Percentiles rank a stretch among this genome's conserved stretches.
Conservation (phyloP, 768 basidiomycete species). For the Obba rivulosa region DNA sequence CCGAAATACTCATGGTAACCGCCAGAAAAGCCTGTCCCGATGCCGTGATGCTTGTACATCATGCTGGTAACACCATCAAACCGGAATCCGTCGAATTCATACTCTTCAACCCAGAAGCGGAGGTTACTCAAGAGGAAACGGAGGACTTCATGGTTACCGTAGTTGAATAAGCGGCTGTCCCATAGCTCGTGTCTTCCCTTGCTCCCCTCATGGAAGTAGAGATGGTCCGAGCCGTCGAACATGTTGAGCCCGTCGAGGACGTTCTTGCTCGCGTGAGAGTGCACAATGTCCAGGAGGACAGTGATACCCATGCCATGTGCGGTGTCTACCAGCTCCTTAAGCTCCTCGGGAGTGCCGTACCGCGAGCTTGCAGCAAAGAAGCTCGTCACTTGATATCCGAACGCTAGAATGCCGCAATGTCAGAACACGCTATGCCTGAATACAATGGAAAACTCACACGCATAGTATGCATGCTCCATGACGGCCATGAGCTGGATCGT, state of each 20-base stretch:
- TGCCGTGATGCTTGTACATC: conserved; percentile 99
- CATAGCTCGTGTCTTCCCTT: conserved; percentile 94
- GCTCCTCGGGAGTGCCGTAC: conserved; percentile 93
- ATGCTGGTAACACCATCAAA: conserved; percentile 99
- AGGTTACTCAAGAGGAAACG: conserved; percentile 94
- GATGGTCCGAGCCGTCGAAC: conserved; percentile 97
- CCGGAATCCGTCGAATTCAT: conserved; percentile 94
- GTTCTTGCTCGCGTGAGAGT: conserved; percentile 98
- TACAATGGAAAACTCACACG: conserved; percentile 52
- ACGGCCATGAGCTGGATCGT: conserved; percentile 97
- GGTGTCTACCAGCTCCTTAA: conserved; percentile 92
- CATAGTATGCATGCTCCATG: conserved; percentile 98
- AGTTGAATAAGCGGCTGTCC: conserved; percentile 98
- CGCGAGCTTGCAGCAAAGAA: conserved; percentile 97
- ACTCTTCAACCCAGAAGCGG: conserved; percentile 93
- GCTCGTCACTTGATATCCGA: conserved; percentile 96
- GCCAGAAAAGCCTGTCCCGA: conserved; percentile 95
- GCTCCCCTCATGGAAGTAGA: conserved; percentile 92
- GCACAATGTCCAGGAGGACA: conserved; percentile 93
- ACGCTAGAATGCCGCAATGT: conserved; percentile 47
- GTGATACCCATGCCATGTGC: conserved; percentile 92
- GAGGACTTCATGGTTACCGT: conserved; percentile 89
- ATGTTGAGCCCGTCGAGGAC: conserved; percentile 91
- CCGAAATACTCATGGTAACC: conserved; percentile 99
- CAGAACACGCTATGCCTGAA: background rate